Evolutionary conservation across 2,329 filamentous ascomycete species (phyloP).

Genomic region (Aquanectria penicillioides): DNA sequence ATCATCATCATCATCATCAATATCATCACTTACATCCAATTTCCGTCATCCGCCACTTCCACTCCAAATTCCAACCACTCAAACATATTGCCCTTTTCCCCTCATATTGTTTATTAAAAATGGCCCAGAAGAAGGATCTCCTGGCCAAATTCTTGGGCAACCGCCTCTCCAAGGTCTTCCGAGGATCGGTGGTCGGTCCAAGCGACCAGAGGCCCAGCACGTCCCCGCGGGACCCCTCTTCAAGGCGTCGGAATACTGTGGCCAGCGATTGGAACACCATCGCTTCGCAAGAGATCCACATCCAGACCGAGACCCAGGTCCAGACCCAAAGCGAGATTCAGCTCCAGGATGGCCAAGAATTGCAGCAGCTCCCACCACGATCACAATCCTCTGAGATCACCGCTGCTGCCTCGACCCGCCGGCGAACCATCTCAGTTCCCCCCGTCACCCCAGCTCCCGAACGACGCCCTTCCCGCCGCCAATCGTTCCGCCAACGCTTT

Average conservation of each 20-base stretch:
- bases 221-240: not conserved
- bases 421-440: not conserved
- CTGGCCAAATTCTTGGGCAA: constrained; percentile 8
- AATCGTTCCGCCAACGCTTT: constrained; percentile 31
- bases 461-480: constrained; percentile 28
- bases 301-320: no score
- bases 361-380: no score
- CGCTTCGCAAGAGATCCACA: not conserved
- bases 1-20: no score
- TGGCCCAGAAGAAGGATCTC: constrained; percentile 1
- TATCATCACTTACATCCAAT: no score
- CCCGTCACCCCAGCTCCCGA: not conserved
- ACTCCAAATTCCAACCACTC: no score
- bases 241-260: no score
- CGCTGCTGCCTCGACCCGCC: not conserved
- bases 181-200: no score
- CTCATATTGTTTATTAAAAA: not conserved
- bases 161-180: constrained; percentile 8
- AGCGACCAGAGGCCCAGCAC: not conserved
- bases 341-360: no score
- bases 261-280: no score
- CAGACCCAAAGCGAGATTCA: no score
- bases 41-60: no score
- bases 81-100: not conserved
- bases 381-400: no score